These are phyloP conservation scores for Nicotiana undulata DNA, from an alignment of 257 asterid species.

Conservation along the genomic window DNA sequence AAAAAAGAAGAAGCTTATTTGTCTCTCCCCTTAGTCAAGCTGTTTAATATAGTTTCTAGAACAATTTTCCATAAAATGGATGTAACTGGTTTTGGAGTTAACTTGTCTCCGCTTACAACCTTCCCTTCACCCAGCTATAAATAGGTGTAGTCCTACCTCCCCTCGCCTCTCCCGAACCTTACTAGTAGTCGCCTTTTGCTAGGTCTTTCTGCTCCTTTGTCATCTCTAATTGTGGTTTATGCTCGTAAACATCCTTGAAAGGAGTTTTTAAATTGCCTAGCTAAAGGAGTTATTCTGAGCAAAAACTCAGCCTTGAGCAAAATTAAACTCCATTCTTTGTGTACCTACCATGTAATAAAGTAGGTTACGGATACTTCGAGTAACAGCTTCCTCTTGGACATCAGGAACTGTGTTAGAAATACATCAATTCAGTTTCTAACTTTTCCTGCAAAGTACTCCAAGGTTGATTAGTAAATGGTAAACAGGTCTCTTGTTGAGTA, in stretches of 20 bases:
- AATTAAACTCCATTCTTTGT: not conserved
- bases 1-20: not conserved
- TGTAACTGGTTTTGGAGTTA: not conserved
- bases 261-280: too few species aligned
- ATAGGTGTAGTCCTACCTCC: too few species aligned
- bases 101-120: not conserved
- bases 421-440: not conserved
- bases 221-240: too few species aligned
- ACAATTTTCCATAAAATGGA: not conserved
- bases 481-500: not conserved
- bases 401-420: not conserved
- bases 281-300: too few species aligned
- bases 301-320: not conserved
- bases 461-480: not conserved
- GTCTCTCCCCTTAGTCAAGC: not conserved
- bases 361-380: not conserved
- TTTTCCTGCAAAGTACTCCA: not conserved
- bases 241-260: too few species aligned
- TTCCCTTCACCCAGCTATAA: not conserved
- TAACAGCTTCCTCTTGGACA: not conserved
- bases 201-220: too few species aligned
- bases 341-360: not conserved
- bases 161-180: too few species aligned
- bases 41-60: not conserved
- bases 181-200: too few species aligned